Conservation (phyloP, 139 green algal species). For the Auxenochlorella pyrenoidosa region DNA sequence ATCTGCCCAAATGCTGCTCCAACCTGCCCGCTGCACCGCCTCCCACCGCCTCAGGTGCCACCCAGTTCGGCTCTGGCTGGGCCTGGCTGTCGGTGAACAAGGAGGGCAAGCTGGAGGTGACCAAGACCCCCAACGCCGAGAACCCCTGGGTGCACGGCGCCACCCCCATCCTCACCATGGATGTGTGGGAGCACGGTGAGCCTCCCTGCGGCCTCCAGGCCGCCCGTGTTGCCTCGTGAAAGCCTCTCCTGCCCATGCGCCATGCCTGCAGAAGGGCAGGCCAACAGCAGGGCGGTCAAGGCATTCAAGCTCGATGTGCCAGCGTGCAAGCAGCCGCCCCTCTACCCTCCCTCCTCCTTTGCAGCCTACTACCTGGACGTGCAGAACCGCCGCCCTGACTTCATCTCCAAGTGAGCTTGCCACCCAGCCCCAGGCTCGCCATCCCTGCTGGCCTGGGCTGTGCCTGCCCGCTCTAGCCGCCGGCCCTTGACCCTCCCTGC, state of each 20-base stretch:
- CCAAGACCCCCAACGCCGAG: conserved; percentile 95
- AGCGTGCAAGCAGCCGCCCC: no score
- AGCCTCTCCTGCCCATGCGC: no score
- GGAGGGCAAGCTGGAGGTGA: conserved; percentile 86
- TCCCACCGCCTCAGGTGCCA: conserved; percentile 55
- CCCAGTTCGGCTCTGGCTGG: conserved; percentile 96
- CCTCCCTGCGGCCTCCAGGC: not conserved
- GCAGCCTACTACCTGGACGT: conserved; percentile 38
- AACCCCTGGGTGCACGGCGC: conserved; percentile 80
- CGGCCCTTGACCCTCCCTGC: not conserved
- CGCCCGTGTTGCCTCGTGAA: no score
- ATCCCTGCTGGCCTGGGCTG: no score
- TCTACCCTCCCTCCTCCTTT: not conserved
- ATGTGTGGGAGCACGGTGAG: conserved; percentile 79
- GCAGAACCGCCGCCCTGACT: conserved; percentile 79
- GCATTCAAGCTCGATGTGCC: no score
- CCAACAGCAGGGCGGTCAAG: not conserved
- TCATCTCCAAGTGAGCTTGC: conserved; percentile 68
- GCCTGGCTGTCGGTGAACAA: conserved; percentile 88
- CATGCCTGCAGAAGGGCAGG: not conserved
- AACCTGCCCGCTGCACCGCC: no score
- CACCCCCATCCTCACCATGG: conserved; percentile 91
- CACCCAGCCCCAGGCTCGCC: not conserved
- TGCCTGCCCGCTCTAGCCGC: not conserved
- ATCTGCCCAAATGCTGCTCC: no score